Percentiles rank a stretch among this genome's conserved stretches.
Conservation (phyloP, 306 rosid genomes). For the Cicer arietinum region DNA sequence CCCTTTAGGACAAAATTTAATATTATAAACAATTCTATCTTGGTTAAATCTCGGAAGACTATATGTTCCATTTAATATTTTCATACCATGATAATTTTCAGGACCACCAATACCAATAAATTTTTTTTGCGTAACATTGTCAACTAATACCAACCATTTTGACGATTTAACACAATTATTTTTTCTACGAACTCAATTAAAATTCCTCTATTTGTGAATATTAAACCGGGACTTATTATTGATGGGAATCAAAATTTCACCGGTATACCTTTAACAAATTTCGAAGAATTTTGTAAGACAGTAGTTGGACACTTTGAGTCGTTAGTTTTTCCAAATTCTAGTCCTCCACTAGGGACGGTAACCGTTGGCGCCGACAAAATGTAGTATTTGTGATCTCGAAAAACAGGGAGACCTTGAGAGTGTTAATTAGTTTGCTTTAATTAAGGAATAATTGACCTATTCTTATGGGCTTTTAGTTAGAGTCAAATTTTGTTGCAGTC, state of each 20-base stretch:
- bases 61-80: background rate
- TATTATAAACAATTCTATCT: too few relatives aligned
- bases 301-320: background rate
- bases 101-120: background rate
- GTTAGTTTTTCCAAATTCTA: background rate
- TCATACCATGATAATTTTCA: background rate
- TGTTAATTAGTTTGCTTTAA: background rate
- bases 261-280: background rate
- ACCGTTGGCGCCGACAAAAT: background rate
- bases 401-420: background rate
- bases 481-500: too few relatives aligned
- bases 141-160: slow-evolving; percentile 2
- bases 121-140: background rate
- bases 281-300: background rate
- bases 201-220: background rate
- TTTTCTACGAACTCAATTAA: background rate
- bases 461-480: too few relatives aligned
- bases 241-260: background rate
- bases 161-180: background rate
- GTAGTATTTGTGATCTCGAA: background rate
- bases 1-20: too few relatives aligned
- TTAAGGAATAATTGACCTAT: too few relatives aligned
- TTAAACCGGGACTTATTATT: background rate
- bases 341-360: background rate
- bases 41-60: too few relatives aligned